phyloP scores from a whole-genome alignment of 805 yeast genomes.

The Candida multigemmis region DNA sequence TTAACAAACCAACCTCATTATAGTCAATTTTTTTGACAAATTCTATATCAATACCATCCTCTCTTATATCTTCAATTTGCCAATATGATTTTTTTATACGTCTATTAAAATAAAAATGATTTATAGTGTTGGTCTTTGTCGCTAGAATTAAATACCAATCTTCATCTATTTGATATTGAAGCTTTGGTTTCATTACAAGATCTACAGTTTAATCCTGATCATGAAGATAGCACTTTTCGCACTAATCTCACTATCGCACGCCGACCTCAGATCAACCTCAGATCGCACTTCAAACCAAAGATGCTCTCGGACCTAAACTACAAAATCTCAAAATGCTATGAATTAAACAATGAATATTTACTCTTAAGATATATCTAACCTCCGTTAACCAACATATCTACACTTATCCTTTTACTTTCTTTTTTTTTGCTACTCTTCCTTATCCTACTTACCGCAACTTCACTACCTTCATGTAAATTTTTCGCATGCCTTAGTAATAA shows the following conservation, averaged over 20 bases:
- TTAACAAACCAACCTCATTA: conserved; percentile 18
- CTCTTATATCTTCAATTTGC: conserved; percentile 20
- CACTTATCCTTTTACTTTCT: too few relatives aligned
- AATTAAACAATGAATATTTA: too few relatives aligned
- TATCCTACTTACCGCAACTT: conserved; percentile 32
- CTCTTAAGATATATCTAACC: too few relatives aligned
- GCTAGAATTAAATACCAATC: conserved; percentile 23
- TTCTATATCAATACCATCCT: conserved; percentile 10
- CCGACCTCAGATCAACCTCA: too few relatives aligned
- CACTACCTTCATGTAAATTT: conserved; percentile 35
- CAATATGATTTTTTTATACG: conserved; percentile 14
- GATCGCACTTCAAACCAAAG: too few relatives aligned
- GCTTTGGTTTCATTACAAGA: conserved; percentile 7
- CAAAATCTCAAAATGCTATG: too few relatives aligned
- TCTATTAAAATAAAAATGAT: conserved; percentile 23
- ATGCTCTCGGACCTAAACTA: too few relatives aligned
- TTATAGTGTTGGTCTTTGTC: conserved; percentile 8
- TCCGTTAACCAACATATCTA: too few relatives aligned
- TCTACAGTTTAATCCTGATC: conserved; percentile 1
- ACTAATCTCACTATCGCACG: neutral
- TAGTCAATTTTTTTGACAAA: conserved; percentile 15
- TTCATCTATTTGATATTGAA: conserved; percentile 9
- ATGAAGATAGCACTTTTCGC: too few relatives aligned
- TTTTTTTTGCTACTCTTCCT: conserved; percentile 27
- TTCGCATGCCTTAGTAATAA: conserved; percentile 35